Conservation (phyloP, 2,329 filamentous ascomycete genomes). For the Thelonectria rubi region DNA sequence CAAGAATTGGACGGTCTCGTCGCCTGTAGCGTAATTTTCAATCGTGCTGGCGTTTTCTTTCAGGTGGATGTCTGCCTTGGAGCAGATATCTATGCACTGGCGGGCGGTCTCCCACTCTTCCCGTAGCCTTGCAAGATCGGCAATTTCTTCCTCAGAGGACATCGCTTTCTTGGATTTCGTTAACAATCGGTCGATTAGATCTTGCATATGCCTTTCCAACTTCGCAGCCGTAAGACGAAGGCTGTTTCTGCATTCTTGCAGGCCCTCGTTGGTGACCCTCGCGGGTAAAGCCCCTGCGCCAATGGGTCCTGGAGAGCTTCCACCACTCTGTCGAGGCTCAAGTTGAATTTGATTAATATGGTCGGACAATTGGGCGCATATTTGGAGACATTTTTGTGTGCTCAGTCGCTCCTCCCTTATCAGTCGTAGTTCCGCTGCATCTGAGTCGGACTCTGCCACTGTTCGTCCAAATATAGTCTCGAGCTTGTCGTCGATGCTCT, state of each 20-base stretch:
- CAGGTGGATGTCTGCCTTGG: constrained; percentile 17
- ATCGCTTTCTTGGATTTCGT: background rate
- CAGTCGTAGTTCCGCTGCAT: constrained; percentile 15
- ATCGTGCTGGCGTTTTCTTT: constrained; percentile 30
- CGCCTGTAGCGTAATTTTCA: constrained; percentile 32
- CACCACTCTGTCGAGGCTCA: background rate
- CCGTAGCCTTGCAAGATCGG: constrained; percentile 18
- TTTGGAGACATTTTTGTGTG: constrained; percentile 33
- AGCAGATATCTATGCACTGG: constrained; percentile 25
- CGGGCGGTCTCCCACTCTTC: constrained; percentile 26
- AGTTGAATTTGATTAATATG: constrained; percentile 33
- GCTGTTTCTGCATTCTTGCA: constrained; percentile 25
- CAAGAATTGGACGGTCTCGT: constrained; percentile 33
- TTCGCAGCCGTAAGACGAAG: constrained; percentile 1
- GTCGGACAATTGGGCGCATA: constrained; percentile 32
- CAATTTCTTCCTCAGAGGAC: constrained; percentile 2
- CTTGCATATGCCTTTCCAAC: constrained; percentile 1
- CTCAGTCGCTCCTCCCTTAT: constrained; percentile 32
- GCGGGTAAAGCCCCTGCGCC: constrained; percentile 7
- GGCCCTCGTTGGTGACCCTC: constrained; percentile 17
- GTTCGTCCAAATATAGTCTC: constrained; percentile 13
- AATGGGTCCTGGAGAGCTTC: background rate
- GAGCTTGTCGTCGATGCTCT: constrained; percentile 28
- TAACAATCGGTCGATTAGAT: constrained; percentile 2
- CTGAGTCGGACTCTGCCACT: background rate